Conservation (phyloP, 2,329 filamentous ascomycete genomes). For the Immersiporthe knoxdaviesiana region DNA sequence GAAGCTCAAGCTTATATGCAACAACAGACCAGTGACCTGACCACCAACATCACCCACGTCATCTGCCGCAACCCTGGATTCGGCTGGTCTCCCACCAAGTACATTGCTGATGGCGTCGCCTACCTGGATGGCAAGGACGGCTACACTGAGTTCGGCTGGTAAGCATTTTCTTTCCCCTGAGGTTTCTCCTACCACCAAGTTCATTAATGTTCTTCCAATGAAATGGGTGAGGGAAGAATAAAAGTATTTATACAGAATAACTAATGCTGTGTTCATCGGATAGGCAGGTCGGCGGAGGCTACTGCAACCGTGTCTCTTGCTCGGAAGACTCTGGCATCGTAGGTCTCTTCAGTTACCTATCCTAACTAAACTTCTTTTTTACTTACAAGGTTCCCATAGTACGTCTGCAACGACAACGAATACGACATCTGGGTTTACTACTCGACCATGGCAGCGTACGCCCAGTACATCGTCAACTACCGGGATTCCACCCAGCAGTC, state of each 20-base stretch:
- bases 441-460: conserved; percentile 1
- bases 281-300: neutral
- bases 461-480: conserved; percentile 6
- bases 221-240: neutral
- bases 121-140: neutral
- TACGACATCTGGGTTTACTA: conserved; percentile 1
- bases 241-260: neutral
- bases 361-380: neutral
- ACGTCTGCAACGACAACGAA: conserved; percentile 9
- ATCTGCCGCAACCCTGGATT: conserved; percentile 4
- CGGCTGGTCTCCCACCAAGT: neutral
- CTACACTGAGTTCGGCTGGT: neutral
- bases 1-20: neutral
- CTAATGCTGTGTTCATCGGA: neutral
- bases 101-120: neutral
- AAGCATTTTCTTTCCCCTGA: neutral
- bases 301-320: conserved; percentile 5
- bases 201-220: neutral
- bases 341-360: neutral
- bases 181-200: neutral
- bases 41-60: conserved; percentile 5
- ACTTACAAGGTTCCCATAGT: neutral
- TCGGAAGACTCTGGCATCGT: conserved; percentile 7
- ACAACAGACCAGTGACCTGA: neutral
- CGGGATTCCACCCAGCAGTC: neutral